Evolutionary conservation across 2,329 filamentous ascomycete species (phyloP).

Genomic region (Cercospora beticola): DNA sequence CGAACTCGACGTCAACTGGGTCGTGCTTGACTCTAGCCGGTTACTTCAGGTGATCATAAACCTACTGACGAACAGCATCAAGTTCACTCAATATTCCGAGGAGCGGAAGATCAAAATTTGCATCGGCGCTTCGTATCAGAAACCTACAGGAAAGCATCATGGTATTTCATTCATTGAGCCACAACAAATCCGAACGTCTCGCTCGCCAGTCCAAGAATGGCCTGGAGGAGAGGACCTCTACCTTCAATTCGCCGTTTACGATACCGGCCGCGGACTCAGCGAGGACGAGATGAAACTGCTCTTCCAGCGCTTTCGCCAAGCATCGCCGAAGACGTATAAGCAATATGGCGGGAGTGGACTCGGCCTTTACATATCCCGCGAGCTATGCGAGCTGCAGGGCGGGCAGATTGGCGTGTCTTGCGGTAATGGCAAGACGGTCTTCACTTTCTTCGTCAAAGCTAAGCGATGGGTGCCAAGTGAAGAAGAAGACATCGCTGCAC

Average conservation of each 20-base stretch:
- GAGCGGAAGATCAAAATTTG: slow-evolving; percentile 41
- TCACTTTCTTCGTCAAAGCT: slow-evolving; percentile 48
- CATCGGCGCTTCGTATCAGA: slow-evolving; percentile 38
- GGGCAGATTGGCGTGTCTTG: slow-evolving; percentile 49
- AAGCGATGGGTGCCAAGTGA: slow-evolving; percentile 25
- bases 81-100: slow-evolving; percentile 45
- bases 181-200: slow-evolving; percentile 26
- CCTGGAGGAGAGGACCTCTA: slow-evolving; percentile 40
- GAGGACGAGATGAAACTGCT: slow-evolving; percentile 43
- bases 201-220: slow-evolving; percentile 35
- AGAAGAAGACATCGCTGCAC: not conserved
- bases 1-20: slow-evolving; percentile 40
- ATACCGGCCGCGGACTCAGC: slow-evolving; percentile 45
- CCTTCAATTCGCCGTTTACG: slow-evolving; percentile 46
- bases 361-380: slow-evolving; percentile 49
- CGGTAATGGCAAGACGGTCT: slow-evolving; percentile 44
- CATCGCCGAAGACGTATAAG: slow-evolving; percentile 36
- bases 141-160: slow-evolving; percentile 36
- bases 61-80: slow-evolving; percentile 50
- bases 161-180: slow-evolving; percentile 38
- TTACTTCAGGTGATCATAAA: slow-evolving; percentile 47
- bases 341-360: slow-evolving; percentile 48
- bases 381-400: slow-evolving; percentile 45
- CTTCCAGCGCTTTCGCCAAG: slow-evolving; percentile 46
- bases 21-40: slow-evolving; percentile 45